phyloP scores from a whole-genome alignment of 176 grass and related monocot species.

The Raddia distichophylla region DNA sequence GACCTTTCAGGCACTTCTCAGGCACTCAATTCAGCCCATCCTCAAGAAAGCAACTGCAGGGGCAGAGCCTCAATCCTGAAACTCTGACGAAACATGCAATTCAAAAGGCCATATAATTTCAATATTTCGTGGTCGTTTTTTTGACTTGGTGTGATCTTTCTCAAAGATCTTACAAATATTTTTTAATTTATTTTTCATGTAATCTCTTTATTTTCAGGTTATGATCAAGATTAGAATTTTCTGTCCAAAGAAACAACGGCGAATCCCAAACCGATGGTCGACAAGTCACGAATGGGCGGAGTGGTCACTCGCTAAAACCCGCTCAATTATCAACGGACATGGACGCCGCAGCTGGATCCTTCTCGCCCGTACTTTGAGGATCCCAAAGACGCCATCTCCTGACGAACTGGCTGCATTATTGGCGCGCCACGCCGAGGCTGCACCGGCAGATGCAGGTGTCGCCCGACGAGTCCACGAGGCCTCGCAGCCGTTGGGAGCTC shows the following conservation, averaged over 20 bases:
- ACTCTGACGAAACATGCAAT: conserved; percentile 21
- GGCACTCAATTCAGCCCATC: conserved; percentile 7
- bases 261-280: no score
- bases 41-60: conserved; percentile 18
- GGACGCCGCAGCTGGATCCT: conserved; percentile 35
- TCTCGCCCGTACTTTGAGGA: conserved; percentile 3
- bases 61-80: not conserved
- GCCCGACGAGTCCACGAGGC: conserved; percentile 4
- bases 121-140: no score
- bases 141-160: no score
- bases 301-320: not conserved
- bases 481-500: conserved; percentile 36
- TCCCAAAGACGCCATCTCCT: conserved; percentile 9
- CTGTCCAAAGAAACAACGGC: no score
- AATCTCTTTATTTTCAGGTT: no score
- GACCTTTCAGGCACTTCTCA: not conserved
- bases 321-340: conserved; percentile 23
- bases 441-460: conserved; percentile 55
- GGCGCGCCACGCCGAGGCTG: conserved; percentile 29
- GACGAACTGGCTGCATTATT: conserved; percentile 41
- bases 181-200: no score
- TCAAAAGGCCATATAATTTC: no score
- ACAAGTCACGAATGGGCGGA: no score
- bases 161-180: no score
- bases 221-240: no score